Conservation (phyloP, 2,329 filamentous ascomycete genomes). For the Alternaria angustiovoidea region DNA sequence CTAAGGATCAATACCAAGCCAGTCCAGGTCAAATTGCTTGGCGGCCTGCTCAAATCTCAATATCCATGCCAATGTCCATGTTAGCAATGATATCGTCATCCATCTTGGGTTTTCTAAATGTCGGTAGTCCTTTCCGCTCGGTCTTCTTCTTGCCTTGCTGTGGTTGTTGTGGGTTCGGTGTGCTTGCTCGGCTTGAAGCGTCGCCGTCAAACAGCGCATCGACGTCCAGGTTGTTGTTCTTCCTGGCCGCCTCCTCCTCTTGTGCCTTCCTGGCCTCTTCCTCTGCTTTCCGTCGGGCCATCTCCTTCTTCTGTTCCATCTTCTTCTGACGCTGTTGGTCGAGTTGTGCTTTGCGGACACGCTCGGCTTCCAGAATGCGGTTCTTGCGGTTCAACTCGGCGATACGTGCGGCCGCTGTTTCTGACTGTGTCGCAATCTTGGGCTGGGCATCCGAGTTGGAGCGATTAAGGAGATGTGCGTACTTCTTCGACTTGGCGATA, state of each 20-base stretch:
- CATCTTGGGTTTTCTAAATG: slow-evolving; percentile 78
- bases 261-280: slow-evolving; percentile 59
- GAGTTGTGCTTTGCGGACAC: slow-evolving; percentile 88
- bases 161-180: slow-evolving; percentile 59
- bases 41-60: slow-evolving; percentile 70
- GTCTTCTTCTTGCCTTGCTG: slow-evolving; percentile 63
- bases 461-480: slow-evolving; percentile 63
- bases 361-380: slow-evolving; percentile 82
- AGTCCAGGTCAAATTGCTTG: not conserved
- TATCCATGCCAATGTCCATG: slow-evolving; percentile 89
- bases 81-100: slow-evolving; percentile 93
- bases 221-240: slow-evolving; percentile 45
- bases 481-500: slow-evolving; percentile 70
- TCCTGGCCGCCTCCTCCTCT: slow-evolving; percentile 37
- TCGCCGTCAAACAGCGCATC: slow-evolving; percentile 60
- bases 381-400: slow-evolving; percentile 86
- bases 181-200: slow-evolving; percentile 50
- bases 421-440: slow-evolving; percentile 62
- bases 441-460: slow-evolving; percentile 69
- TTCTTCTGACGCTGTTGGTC: slow-evolving; percentile 66
- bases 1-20: not conserved
- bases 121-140: slow-evolving; percentile 64
- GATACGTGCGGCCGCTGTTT: slow-evolving; percentile 80
- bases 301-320: slow-evolving; percentile 53
- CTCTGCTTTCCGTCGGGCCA: slow-evolving; percentile 56